Evolutionary conservation across 495 filamentous ascomycete species (phyloP).

Genomic region (Podospora sp.): DNA sequence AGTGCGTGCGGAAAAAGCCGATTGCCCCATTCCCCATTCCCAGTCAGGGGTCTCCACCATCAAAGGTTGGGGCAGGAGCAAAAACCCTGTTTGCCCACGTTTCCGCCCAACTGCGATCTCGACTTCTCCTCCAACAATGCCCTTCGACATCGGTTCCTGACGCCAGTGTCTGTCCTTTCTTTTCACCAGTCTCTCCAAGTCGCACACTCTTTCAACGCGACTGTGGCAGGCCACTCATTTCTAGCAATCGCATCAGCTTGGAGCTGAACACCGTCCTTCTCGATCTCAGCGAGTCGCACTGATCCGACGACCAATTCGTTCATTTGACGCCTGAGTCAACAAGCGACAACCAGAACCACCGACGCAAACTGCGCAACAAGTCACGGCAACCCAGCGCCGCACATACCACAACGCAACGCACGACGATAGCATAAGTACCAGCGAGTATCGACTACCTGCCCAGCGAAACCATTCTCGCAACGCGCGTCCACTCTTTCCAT

Average conservation of each 20-base stretch:
- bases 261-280: neutral
- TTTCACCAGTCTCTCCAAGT: neutral
- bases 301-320: neutral
- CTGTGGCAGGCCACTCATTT: neutral
- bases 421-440: neutral
- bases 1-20: neutral
- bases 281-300: neutral
- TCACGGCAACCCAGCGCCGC: neutral
- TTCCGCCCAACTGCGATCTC: neutral
- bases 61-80: neutral
- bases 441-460: neutral
- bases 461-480: neutral
- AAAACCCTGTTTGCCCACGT: neutral
- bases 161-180: neutral
- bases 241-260: neutral
- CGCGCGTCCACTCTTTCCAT: neutral
- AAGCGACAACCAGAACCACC: neutral
- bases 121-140: neutral
- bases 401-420: neutral
- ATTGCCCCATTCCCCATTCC: neutral
- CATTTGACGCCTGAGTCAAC: neutral
- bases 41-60: neutral
- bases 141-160: neutral
- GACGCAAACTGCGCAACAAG: neutral
- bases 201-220: neutral